phyloP scores from a whole-genome alignment of 2,329 filamentous ascomycete genomes.

The Fusarium heterosporum region DNA sequence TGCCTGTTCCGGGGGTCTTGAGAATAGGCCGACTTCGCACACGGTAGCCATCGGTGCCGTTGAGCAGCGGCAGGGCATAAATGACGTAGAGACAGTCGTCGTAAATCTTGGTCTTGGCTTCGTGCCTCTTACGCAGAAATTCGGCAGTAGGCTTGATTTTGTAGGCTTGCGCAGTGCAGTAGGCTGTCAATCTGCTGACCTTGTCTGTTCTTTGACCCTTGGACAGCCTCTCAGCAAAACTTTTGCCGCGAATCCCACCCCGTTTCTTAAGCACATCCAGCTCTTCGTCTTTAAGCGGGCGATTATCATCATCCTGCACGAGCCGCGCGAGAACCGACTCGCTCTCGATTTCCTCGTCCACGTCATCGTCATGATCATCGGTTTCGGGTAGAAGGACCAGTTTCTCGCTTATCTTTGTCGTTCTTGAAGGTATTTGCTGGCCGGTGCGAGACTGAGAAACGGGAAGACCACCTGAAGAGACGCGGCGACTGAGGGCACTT shows the following conservation, averaged over 20 bases:
- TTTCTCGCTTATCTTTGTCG: constrained; percentile 95
- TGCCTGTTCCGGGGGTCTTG: constrained; percentile 89
- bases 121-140: constrained; percentile 88
- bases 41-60: constrained; percentile 87
- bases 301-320: constrained; percentile 68
- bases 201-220: constrained; percentile 90
- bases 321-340: constrained; percentile 53
- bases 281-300: constrained; percentile 76
- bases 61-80: constrained; percentile 90
- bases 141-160: constrained; percentile 89
- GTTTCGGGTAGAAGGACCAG: constrained; percentile 94
- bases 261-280: constrained; percentile 71
- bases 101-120: constrained; percentile 94
- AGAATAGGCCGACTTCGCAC: constrained; percentile 90
- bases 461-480: constrained; percentile 55
- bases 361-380: constrained; percentile 65
- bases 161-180: constrained; percentile 94
- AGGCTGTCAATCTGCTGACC: constrained; percentile 90
- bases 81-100: constrained; percentile 97
- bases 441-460: constrained; percentile 59
- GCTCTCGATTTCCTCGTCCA: constrained; percentile 69
- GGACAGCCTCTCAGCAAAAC: constrained; percentile 91
- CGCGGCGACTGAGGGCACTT: constrained; percentile 42
- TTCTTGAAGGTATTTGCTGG: constrained; percentile 80
- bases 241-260: constrained; percentile 78